phyloP scores from a whole-genome alignment of 176 grass and related monocot species.

The Aegilops tauschii region DNA sequence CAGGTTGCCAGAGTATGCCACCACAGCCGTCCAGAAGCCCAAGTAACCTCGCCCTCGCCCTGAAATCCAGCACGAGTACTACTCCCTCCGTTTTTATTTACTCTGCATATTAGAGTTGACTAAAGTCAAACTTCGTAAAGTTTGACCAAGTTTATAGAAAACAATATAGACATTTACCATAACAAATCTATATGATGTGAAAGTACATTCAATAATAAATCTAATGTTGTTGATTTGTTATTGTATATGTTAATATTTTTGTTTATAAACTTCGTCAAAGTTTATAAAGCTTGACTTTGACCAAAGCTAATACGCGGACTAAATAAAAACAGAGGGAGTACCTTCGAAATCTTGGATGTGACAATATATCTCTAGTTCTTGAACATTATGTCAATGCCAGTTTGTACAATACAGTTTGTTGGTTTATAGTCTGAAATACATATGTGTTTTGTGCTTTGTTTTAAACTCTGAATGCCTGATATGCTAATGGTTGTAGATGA shows the following conservation, averaged over 20 bases:
- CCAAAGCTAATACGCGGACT: no score
- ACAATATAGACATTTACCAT: no score
- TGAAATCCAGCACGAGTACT: neutral
- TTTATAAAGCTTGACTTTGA: no score
- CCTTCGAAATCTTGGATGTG: neutral
- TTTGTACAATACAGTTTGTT: neutral
- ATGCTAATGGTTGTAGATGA: constrained; percentile 59
- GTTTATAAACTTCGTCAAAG: no score
- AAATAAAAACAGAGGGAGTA: no score
- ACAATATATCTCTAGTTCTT: neutral
- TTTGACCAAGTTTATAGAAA: no score
- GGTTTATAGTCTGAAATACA: neutral
- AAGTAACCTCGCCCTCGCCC: neutral
- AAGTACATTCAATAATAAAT: no score
- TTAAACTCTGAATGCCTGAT: neutral
- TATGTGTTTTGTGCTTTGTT: neutral
- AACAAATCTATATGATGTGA: no score
- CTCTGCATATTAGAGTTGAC: no score
- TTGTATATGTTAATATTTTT: no score
- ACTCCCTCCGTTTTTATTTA: neutral
- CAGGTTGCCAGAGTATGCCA: neutral
- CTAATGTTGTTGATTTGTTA: no score
- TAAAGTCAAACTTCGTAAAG: no score
- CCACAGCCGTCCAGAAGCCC: neutral
- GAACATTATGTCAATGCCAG: neutral